These are phyloP conservation scores for Coemansia sp. DNA, from an alignment of 192 early-diverging fungal species.

Conservation along the genomic window DNA sequence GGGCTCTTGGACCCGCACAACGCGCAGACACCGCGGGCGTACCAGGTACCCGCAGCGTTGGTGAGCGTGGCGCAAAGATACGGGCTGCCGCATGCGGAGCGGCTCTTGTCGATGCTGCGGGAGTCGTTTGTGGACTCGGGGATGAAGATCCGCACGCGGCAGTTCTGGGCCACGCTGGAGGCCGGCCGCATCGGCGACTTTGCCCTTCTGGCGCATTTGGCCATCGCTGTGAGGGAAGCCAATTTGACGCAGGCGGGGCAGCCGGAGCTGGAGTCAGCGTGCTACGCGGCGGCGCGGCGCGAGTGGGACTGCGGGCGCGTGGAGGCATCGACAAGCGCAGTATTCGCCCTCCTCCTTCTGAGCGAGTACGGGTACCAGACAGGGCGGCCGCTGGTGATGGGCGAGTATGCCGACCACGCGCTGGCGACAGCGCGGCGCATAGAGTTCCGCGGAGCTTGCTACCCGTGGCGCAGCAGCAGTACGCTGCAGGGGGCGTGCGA, in stretches of 20 bases:
- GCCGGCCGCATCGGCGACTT: conserved; percentile 33
- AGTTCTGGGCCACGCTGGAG: conserved; percentile 45
- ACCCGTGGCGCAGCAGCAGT: conserved; percentile 20
- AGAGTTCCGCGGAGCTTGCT: conserved; percentile 12
- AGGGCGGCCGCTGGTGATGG: conserved; percentile 13
- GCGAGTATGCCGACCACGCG: conserved; percentile 33
- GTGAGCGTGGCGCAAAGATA: conserved; percentile 12
- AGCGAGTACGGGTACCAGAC: conserved; percentile 49
- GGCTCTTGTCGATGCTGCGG: conserved; percentile 30
- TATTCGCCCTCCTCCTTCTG: conserved; percentile 31
- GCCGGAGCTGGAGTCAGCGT: conserved; percentile 10
- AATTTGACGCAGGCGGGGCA: conserved; percentile 4
- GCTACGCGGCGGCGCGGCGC: conserved; percentile 32
- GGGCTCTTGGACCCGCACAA: conserved; percentile 31
- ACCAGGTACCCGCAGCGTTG: neutral
- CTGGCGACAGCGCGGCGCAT: conserved; percentile 15
- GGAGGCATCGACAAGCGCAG: conserved; percentile 10
- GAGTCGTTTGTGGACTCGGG: conserved; percentile 25
- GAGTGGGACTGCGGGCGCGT: conserved; percentile 28
- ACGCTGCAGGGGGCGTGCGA: conserved; percentile 22
- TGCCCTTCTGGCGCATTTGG: conserved; percentile 41
- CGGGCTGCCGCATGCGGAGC: conserved; percentile 1
- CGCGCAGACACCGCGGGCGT: neutral
- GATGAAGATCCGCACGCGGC: conserved; percentile 24
- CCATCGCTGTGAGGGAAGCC: conserved; percentile 27